Conservation (phyloP, 495 filamentous ascomycete species). For the Trichoderma erinaceum region DNA sequence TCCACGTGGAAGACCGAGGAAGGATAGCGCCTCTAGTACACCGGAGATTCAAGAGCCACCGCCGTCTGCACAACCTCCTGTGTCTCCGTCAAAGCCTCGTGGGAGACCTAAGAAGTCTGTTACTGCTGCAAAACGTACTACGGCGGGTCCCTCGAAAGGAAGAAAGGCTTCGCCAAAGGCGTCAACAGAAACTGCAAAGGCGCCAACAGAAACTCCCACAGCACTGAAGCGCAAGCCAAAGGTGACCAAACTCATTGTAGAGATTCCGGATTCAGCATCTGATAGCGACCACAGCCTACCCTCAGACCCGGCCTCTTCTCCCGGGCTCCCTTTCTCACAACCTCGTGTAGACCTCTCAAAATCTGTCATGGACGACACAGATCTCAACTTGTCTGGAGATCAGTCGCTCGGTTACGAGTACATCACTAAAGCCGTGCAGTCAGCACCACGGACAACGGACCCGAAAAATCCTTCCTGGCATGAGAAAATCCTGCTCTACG, state of each 20-base stretch:
- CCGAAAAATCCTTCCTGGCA: slow-evolving; percentile 60
- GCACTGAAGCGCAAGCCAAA: slow-evolving; percentile 19
- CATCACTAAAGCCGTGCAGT: slow-evolving; percentile 61
- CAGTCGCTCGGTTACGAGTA: slow-evolving; percentile 46
- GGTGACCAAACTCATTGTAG: slow-evolving; percentile 35
- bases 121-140: background rate
- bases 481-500: slow-evolving; percentile 90
- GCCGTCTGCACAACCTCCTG: background rate
- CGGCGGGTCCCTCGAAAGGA: background rate
- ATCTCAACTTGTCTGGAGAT: slow-evolving; percentile 30
- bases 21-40: slow-evolving; percentile 21
- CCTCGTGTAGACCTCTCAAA: slow-evolving; percentile 27
- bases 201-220: slow-evolving; percentile 17
- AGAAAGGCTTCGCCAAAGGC: slow-evolving; percentile 19
- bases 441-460: slow-evolving; percentile 44
- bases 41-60: slow-evolving; percentile 13
- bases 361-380: slow-evolving; percentile 35
- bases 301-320: slow-evolving; percentile 34
- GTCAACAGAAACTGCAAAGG: slow-evolving; percentile 17
- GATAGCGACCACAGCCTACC: slow-evolving; percentile 19
- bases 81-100: slow-evolving; percentile 18
- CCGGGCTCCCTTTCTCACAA: slow-evolving; percentile 29
- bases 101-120: slow-evolving; percentile 24
- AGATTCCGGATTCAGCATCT: slow-evolving; percentile 61
- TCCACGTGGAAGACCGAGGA: slow-evolving; percentile 42